phyloP scores from a whole-genome alignment of 2,329 filamentous ascomycete species.

The Mollisia scopiformis region DNA sequence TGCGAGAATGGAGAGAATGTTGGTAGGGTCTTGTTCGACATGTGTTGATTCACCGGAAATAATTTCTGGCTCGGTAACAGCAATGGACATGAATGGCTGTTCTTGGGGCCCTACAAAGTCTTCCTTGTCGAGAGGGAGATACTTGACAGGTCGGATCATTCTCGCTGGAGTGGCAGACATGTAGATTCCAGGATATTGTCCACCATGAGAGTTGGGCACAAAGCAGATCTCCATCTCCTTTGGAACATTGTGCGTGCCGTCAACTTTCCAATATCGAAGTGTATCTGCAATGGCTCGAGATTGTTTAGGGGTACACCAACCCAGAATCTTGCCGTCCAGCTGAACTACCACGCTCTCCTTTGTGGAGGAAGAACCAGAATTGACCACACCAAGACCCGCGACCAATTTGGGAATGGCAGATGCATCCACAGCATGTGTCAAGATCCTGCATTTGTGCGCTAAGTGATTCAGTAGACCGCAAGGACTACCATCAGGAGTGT shows the following conservation, averaged over 20 bases:
- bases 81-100: constrained; percentile 98
- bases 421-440: constrained; percentile 74
- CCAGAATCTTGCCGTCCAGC: constrained; percentile 86
- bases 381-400: constrained; percentile 77
- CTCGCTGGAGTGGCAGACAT: constrained; percentile 84
- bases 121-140: constrained; percentile 81
- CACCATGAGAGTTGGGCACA: constrained; percentile 82
- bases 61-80: constrained; percentile 85
- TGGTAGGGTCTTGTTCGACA: constrained; percentile 91
- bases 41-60: constrained; percentile 89
- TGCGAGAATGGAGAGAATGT: constrained; percentile 95
- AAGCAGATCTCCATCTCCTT: constrained; percentile 88
- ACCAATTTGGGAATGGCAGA: constrained; percentile 75
- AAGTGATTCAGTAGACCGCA: constrained; percentile 95
- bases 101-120: constrained; percentile 93
- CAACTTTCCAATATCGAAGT: constrained; percentile 92
- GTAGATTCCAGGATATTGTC: constrained; percentile 96
- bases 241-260: constrained; percentile 80
- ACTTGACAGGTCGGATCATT: constrained; percentile 92
- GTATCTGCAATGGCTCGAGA: constrained; percentile 83
- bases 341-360: constrained; percentile 87
- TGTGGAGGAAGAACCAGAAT: constrained; percentile 75
- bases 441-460: constrained; percentile 90
- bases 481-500: constrained; percentile 94
- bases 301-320: constrained; percentile 86